These are phyloP conservation scores for Eremochloa ophiuroides DNA, from an alignment of 176 grass and related monocot species.

Conservation along the genomic window DNA sequence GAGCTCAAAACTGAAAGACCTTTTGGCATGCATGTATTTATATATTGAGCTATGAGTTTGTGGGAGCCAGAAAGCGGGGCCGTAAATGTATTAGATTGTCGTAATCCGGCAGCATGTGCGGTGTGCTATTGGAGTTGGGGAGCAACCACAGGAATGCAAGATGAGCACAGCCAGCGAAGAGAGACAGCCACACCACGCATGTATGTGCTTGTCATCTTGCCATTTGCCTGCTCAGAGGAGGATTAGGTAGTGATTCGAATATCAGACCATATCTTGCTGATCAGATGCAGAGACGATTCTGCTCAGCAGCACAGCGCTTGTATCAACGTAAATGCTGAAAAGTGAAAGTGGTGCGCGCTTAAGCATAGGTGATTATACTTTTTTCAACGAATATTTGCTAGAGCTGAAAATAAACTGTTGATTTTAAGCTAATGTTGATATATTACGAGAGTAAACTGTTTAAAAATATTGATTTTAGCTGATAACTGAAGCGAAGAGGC, in stretches of 20 bases:
- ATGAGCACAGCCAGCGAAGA: neutral
- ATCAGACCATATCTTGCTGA: neutral
- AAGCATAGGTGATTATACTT: neutral
- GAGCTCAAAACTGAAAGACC: neutral
- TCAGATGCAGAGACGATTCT: neutral
- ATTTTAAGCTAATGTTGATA: no score
- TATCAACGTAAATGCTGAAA: neutral
- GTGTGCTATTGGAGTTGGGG: conserved; percentile 33
- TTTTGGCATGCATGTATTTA: neutral
- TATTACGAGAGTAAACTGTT: no score
- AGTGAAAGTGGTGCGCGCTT: neutral
- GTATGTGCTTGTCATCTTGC: conserved; percentile 14
- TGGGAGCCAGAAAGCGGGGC: neutral
- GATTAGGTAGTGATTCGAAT: neutral
- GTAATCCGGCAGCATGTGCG: neutral
- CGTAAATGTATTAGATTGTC: no score
- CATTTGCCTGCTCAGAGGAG: neutral
- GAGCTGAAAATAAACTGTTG: no score
- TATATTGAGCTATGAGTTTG: neutral
- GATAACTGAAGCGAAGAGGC: no score
- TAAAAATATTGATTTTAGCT: no score
- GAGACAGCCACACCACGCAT: neutral
- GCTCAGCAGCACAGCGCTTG: neutral
- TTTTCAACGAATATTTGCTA: no score
- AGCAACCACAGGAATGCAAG: conserved; percentile 12